phyloP scores from a whole-genome alignment of 2,329 filamentous ascomycete species.

The Septoria linicola region DNA sequence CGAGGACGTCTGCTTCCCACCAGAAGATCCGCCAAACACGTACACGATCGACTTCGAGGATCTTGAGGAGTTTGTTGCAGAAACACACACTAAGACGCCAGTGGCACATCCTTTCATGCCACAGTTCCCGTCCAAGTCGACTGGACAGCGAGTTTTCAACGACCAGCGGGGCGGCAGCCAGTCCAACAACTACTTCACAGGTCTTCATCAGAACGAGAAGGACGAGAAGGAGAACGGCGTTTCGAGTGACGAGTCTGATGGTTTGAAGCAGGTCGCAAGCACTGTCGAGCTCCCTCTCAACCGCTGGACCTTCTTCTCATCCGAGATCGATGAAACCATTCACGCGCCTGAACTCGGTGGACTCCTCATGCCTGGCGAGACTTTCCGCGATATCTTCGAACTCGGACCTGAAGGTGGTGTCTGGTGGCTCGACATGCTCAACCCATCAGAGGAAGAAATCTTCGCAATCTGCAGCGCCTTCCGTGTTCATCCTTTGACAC shows the following conservation, averaged over 20 bases:
- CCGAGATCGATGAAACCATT: slow-evolving; percentile 88
- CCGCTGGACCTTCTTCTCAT: slow-evolving; percentile 95
- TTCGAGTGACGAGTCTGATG: slow-evolving; percentile 36
- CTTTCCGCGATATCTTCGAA: slow-evolving; percentile 83
- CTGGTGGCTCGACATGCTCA: slow-evolving; percentile 98
- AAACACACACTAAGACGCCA: slow-evolving; percentile 51
- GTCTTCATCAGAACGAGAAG: slow-evolving; percentile 42
- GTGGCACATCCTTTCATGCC: slow-evolving; percentile 44
- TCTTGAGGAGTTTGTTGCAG: slow-evolving; percentile 82
- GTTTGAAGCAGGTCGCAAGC: slow-evolving; percentile 29
- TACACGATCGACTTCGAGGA: slow-evolving; percentile 89
- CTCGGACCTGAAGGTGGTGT: slow-evolving; percentile 71
- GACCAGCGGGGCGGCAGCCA: slow-evolving; percentile 53
- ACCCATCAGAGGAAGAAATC: slow-evolving; percentile 84
- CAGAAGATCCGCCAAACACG: slow-evolving; percentile 74
- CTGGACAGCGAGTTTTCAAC: slow-evolving; percentile 55
- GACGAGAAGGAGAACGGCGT: slow-evolving; percentile 45
- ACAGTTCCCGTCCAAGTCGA: slow-evolving; percentile 27
- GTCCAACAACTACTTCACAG: slow-evolving; percentile 24
- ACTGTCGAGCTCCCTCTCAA: slow-evolving; percentile 52
- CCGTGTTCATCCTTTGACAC: slow-evolving; percentile 89
- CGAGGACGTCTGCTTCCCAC: slow-evolving; percentile 85
- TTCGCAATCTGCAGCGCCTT: slow-evolving; percentile 89
- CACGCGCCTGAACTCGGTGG: slow-evolving; percentile 87
- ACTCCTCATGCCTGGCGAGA: slow-evolving; percentile 83